Evolutionary conservation across 768 basidiomycete species (phyloP).

Genomic region (Leccinum obscurum): DNA sequence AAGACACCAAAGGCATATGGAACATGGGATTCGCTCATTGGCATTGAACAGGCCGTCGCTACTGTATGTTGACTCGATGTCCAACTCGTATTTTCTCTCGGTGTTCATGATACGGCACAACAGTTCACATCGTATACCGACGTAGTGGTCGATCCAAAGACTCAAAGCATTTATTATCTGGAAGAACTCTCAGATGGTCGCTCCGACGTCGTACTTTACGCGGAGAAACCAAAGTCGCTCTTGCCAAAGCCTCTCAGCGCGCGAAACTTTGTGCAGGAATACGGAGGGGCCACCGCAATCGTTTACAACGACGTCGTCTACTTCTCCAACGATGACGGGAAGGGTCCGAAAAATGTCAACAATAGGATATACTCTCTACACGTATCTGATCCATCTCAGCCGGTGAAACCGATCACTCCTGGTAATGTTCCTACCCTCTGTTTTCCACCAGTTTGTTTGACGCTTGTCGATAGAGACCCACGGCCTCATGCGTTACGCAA

Average conservation of each 20-base stretch:
- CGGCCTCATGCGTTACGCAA: constrained; percentile 40
- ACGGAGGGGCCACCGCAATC: constrained; percentile 62
- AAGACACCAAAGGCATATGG: constrained; percentile 49
- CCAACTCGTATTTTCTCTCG: too few species aligned
- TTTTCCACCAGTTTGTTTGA: not conserved
- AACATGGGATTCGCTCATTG: constrained; percentile 59
- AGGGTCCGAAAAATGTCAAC: constrained; percentile 19
- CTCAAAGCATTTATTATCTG: constrained; percentile 48
- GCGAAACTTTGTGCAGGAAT: constrained; percentile 61
- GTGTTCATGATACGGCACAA: not conserved
- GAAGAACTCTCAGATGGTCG: constrained; percentile 58
- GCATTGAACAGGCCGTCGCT: constrained; percentile 47
- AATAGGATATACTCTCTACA: constrained; percentile 48
- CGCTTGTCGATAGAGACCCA: constrained; percentile 10
- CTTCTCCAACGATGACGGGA: constrained; percentile 52
- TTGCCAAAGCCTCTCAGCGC: constrained; percentile 54
- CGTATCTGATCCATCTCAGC: constrained; percentile 28
- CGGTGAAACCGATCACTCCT: constrained; percentile 46
- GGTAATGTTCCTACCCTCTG: constrained; percentile 40
- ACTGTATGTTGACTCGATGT: constrained; percentile 27
- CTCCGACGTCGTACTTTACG: constrained; percentile 49
- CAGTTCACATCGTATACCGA: constrained; percentile 39
- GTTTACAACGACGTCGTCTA: constrained; percentile 48
- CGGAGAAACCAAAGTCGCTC: constrained; percentile 43
- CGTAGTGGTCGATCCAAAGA: constrained; percentile 52